These are phyloP conservation scores for Solanum medicagineum DNA, from an alignment of 257 asterid genomes.

Conservation along the genomic window DNA sequence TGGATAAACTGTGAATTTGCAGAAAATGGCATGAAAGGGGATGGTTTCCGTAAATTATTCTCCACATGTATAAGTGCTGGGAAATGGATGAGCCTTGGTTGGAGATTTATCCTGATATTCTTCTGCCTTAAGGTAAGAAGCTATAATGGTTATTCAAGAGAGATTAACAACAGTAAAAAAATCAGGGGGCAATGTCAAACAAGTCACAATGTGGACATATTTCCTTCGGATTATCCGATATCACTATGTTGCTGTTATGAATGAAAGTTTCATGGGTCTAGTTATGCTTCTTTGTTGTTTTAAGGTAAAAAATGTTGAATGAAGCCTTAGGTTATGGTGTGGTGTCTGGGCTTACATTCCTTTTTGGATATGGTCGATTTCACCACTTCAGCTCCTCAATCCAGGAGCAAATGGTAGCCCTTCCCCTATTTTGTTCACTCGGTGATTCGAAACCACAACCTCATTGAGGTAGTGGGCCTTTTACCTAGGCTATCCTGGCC, in stretches of 20 bases:
- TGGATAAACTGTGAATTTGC: background rate
- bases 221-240: background rate
- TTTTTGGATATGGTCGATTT: background rate
- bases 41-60: background rate
- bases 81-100: background rate
- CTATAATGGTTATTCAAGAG: background rate
- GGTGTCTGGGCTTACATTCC: background rate
- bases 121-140: background rate
- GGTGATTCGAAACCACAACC: background rate
- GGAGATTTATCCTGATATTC: background rate
- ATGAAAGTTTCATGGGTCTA: background rate
- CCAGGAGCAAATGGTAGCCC: background rate
- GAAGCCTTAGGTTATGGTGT: background rate
- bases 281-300: background rate
- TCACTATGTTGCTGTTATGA: background rate
- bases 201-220: background rate
- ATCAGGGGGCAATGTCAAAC: background rate
- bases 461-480: background rate
- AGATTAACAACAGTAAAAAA: background rate
- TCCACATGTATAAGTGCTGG: background rate
- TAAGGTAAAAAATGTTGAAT: background rate
- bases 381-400: background rate
- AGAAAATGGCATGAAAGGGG: background rate
- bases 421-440: background rate
- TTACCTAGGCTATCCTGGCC: background rate